These are phyloP conservation scores for Persicaria tinctoria DNA, from an alignment of 148 eudicot genomes.

Conservation along the genomic window DNA sequence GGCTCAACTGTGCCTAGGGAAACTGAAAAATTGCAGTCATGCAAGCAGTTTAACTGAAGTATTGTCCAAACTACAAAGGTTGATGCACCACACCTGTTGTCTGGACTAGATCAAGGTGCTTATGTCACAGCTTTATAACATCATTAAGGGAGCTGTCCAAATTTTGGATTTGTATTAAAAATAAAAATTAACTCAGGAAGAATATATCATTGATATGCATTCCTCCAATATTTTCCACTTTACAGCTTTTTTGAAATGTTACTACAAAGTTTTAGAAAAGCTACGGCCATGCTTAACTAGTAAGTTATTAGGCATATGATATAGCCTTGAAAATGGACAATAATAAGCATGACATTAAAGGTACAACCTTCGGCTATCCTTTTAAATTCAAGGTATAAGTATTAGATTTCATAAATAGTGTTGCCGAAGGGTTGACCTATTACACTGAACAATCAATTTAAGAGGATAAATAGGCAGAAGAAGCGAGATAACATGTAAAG, in stretches of 20 bases:
- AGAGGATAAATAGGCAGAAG: background rate
- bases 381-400: background rate
- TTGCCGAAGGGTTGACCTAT: background rate
- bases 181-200: background rate
- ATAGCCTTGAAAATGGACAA: background rate
- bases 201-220: background rate
- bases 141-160: background rate
- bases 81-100: background rate
- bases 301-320: background rate
- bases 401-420: background rate
- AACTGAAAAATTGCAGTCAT: background rate
- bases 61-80: background rate
- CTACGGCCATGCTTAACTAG: background rate
- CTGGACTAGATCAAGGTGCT: background rate
- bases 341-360: background rate
- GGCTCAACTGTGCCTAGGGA: background rate
- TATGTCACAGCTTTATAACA: background rate
- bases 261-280: background rate
- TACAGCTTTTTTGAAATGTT: background rate
- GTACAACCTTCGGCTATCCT: background rate
- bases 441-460: background rate
- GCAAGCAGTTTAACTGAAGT: too few species aligned
- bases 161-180: background rate
- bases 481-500: background rate
- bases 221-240: background rate